Base-by-base conservation (phyloP, 306 rosid genomes). In the Trifolium dubium region DNA sequence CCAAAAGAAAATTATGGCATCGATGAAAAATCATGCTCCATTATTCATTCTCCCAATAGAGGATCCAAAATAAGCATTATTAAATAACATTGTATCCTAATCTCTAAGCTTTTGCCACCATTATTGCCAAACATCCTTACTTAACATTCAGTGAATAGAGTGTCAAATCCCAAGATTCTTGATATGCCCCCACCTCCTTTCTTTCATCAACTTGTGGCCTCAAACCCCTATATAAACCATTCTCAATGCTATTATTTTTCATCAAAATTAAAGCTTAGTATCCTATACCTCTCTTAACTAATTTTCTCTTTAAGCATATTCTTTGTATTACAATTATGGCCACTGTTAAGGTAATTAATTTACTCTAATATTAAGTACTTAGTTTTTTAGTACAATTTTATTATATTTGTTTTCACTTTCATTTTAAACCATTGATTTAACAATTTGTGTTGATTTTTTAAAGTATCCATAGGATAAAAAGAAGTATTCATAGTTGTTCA, bases 121-220 rank as follows among this genome's bases (percentile, higher is more conserved):
- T 79, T 72, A 79, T 86, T 76, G 77, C 79, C 81, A 70, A 81
- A 79, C 88, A 82, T 75, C 84, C 82, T 62, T 53, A 58, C 37
- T 74, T 74, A 18, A 31, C 69, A 81, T 77, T 86, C 64, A 67
- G 85, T 77, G 83, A 80, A 72, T 68, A 55, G 71, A 74, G 71
- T 17, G 91, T 88, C 88, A 85, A 78, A 86, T 90, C 88, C 85
- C 88, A 88, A 88, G 87, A 88, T 86, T 88, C 92, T 85, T 79
- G 72, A 61, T 29, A 5, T 66, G 77, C 73, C 71, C 81, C 80
- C 82, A 68, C 80, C 83, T 72, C 73, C 9, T 15, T 47, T 68
- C 15, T 54, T 60, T 43, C 8, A 77, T 75, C 76, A 63, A 74
- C 76, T 74, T 66, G 78, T 39, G 46, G n/a, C 64, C 77, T 49